Base-by-base conservation (phyloP, 2,329 filamentous ascomycete species). In the Exophiala alcalophila region DNA sequence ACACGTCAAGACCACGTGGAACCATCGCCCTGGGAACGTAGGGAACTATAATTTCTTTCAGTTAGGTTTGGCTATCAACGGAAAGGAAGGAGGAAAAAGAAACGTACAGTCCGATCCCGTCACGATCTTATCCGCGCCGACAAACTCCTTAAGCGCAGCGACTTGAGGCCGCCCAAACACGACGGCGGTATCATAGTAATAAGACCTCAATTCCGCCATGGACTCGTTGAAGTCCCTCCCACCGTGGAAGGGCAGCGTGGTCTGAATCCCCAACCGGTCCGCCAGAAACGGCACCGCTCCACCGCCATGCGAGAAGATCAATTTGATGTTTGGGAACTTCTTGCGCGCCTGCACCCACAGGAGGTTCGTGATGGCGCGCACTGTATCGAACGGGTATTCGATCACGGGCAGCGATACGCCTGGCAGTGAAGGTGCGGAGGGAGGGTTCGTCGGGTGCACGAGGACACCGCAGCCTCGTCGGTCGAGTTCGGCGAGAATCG, bases 301-400 rank as follows among this genome's bases (percentile, higher is more conserved):
- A n/a, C 56, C 54, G 7, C 47, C 57, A 37, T 60, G 57, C 8
- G 47, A 36, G 14, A 53, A 56, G 6, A 59, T 58, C 25, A 59
- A 40, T 4, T 51, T 56, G 8, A 58, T 24, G 9, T 48, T 20
- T 3, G 55, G 50, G 30, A 55, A 59, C 25, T 37, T 32, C 1
- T 40, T 35, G 8, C 55, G 51, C 9, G 55, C 43, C 4, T 52
- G 50, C 0, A 44, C 50, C 12, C 57, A 41, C 7, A 59, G 49
- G 27, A 58, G 28, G 24, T 57, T 57, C 23, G 40, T 46, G 12
- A 58, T 54, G 3, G 51, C 55, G n/a, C 55, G 53, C 7, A 53
- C 53, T 4, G 49, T 59, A 10, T 59, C 58, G 29, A 59, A 59
- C 2, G 55, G 49, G 40, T 59, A 60, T 31, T 59, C 57, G 7